A percentile compares a stretch with the other conserved stretches of the same genome.
phyloP scores from a whole-genome alignment of 345 rosid species.

The Murraya paniculata region DNA sequence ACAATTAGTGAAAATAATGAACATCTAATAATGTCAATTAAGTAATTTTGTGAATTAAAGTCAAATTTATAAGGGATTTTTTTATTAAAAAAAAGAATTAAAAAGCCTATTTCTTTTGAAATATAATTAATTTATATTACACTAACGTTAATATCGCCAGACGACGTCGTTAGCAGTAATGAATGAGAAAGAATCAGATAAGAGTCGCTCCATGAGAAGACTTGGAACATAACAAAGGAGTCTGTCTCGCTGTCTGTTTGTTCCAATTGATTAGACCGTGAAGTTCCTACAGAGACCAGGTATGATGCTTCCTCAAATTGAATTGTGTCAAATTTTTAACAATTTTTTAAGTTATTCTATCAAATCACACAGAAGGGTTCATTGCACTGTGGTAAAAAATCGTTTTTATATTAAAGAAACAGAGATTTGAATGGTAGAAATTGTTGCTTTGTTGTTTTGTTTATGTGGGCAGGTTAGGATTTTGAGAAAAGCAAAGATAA shows the following conservation, averaged over 20 bases:
- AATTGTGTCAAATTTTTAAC: not conserved
- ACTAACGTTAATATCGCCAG: too few relatives aligned
- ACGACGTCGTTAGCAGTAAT: not conserved
- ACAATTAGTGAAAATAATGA: not conserved
- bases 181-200: not conserved
- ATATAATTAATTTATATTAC: not conserved
- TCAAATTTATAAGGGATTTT: too few relatives aligned
- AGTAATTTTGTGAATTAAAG: too few relatives aligned
- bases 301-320: not conserved
- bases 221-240: not conserved
- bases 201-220: not conserved
- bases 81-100: too few relatives aligned
- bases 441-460: conserved; percentile 8
- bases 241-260: not conserved
- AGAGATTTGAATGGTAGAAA: not conserved
- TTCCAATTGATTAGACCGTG: not conserved
- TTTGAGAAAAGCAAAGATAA: not conserved
- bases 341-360: not conserved
- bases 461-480: not conserved
- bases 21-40: not conserved
- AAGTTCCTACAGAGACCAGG: not conserved
- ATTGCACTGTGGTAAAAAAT: not conserved
- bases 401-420: not conserved
- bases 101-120: not conserved
- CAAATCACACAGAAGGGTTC: not conserved